These are phyloP conservation scores for Aspergillus piperis DNA, from an alignment of 2,329 filamentous ascomycete genomes.

Conservation along the genomic window DNA sequence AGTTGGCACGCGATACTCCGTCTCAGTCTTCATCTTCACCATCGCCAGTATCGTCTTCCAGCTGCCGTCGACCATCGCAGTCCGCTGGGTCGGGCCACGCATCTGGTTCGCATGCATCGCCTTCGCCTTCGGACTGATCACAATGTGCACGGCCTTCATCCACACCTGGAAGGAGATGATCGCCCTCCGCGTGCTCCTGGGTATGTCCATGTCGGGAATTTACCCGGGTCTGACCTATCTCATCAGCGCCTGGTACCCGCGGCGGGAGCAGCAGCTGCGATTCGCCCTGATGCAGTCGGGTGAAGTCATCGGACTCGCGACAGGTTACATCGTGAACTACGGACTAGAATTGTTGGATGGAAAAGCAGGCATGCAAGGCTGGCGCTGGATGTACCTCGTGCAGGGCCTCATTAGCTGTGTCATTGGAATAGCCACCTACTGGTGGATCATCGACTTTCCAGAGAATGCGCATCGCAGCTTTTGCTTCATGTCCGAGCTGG, in stretches of 20 bases:
- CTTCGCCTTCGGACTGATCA: conserved; percentile 64
- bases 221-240: conserved; percentile 49
- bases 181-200: conserved; percentile 64
- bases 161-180: conserved; percentile 71
- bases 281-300: conserved; percentile 67
- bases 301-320: conserved; percentile 66
- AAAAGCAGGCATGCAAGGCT: conserved; percentile 58
- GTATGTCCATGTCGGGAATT: conserved; percentile 59
- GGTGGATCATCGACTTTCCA: conserved; percentile 72
- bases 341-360: conserved; percentile 66
- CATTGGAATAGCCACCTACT: conserved; percentile 63
- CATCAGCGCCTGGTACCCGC: conserved; percentile 61
- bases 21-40: conserved; percentile 74
- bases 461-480: conserved; percentile 61
- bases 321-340: conserved; percentile 68
- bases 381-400: conserved; percentile 70
- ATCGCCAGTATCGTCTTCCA: conserved; percentile 68
- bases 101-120: conserved; percentile 64
- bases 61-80: conserved; percentile 67
- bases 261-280: conserved; percentile 65
- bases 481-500: conserved; percentile 58
- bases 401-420: conserved; percentile 63
- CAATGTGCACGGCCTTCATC: conserved; percentile 68
- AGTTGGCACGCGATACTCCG: conserved; percentile 66
- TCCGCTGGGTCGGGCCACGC: conserved; percentile 65